These are phyloP conservation scores for Anisodus acutangulus DNA, from an alignment of 257 asterid genomes.

Conservation along the genomic window DNA sequence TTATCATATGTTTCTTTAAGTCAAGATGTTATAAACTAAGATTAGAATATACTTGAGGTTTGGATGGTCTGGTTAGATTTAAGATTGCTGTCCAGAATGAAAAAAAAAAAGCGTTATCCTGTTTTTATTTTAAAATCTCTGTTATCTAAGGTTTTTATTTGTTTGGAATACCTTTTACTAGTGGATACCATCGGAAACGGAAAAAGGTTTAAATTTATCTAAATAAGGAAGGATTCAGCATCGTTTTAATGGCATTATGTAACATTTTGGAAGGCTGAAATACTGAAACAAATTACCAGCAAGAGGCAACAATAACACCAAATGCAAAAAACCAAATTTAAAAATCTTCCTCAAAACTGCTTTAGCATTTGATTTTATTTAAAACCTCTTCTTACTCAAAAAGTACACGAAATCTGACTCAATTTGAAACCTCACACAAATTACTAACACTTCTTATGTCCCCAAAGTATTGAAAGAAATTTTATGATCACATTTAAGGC, in stretches of 20 bases:
- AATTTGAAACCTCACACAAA: not conserved
- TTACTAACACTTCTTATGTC: not conserved
- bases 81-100: not conserved
- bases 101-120: no score
- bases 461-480: not conserved
- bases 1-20: conserved; percentile 21
- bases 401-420: not conserved
- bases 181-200: no score
- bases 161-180: not conserved
- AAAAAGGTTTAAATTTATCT: no score
- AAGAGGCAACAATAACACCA: no score
- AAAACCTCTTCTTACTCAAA: not conserved
- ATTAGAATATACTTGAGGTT: not conserved
- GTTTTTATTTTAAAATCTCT: no score
- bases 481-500: conserved; percentile 5
- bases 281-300: no score
- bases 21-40: not conserved
- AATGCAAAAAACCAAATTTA: no score
- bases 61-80: not conserved
- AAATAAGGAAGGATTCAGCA: no score
- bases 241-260: no score
- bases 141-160: not conserved
- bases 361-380: no score
- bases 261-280: no score
- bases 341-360: no score